A percentile compares a stretch with the other conserved stretches of the same genome.
These are phyloP conservation scores for Harringtonia aguacate DNA, from an alignment of 2,329 filamentous ascomycete species.

Conservation along the genomic window DNA sequence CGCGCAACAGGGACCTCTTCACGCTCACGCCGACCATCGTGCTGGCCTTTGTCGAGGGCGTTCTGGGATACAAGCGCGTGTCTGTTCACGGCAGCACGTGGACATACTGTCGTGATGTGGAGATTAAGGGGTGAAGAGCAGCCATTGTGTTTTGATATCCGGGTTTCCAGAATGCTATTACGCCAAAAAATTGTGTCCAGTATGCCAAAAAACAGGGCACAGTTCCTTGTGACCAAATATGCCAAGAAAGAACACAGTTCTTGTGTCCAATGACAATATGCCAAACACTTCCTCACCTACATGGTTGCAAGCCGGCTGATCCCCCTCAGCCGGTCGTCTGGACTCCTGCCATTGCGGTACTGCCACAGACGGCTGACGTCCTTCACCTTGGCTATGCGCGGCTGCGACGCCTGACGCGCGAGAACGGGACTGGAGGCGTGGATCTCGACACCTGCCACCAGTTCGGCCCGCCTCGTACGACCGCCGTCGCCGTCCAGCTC, in stretches of 20 bases:
- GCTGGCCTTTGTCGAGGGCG: slow-evolving; percentile 33
- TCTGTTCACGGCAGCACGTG: slow-evolving; percentile 4
- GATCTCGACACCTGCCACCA: slow-evolving; percentile 18
- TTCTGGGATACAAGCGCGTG: slow-evolving; percentile 32
- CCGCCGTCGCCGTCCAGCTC: slow-evolving; percentile 16
- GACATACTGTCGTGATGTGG: slow-evolving; percentile 9
- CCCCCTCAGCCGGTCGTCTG: slow-evolving; percentile 22
- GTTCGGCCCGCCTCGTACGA: neutral
- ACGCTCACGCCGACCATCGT: slow-evolving; percentile 31
- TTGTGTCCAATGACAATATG: neutral
- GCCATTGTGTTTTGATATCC: no score
- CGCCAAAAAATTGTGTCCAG: no score
- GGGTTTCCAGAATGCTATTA: no score
- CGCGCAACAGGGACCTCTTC: slow-evolving; percentile 18
- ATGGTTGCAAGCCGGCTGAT: neutral
- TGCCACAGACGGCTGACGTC: slow-evolving; percentile 52
- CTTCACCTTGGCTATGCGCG: slow-evolving; percentile 38
- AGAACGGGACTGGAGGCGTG: slow-evolving; percentile 15
- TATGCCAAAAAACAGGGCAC: neutral
- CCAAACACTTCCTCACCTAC: neutral
- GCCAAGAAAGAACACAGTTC: neutral
- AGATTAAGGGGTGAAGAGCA: slow-evolving; percentile 2
- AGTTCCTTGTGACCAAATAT: no score
- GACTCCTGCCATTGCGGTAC: slow-evolving; percentile 49
- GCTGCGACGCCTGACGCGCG: slow-evolving; percentile 10